phyloP scores from a whole-genome alignment of 2,329 filamentous ascomycete species.

The Ilyonectria sp. region DNA sequence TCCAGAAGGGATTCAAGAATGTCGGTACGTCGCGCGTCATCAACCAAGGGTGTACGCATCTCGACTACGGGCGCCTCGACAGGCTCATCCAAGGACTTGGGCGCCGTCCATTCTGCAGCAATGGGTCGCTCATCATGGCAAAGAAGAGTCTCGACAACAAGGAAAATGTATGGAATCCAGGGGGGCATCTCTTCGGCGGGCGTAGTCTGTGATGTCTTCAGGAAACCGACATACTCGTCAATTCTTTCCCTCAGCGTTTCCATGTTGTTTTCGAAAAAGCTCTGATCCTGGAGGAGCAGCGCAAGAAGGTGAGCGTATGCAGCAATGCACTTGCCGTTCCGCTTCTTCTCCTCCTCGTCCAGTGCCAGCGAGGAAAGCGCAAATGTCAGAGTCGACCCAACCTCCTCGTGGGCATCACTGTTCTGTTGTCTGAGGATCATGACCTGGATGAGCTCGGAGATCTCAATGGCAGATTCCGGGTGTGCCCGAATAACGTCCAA shows the following conservation, averaged over 20 bases:
- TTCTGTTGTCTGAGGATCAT: slow-evolving; percentile 74
- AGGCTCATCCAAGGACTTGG: slow-evolving; percentile 64
- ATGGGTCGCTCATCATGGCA: slow-evolving; percentile 88
- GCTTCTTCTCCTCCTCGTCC: slow-evolving; percentile 77
- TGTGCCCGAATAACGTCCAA: slow-evolving; percentile 92
- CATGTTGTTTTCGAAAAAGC: slow-evolving; percentile 84
- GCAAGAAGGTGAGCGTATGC: slow-evolving; percentile 94
- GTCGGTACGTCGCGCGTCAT: slow-evolving; percentile 74
- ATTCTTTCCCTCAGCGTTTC: slow-evolving; percentile 84
- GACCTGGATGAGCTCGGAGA: slow-evolving; percentile 87
- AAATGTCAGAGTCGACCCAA: slow-evolving; percentile 86
- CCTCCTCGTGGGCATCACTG: slow-evolving; percentile 75
- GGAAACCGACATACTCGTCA: slow-evolving; percentile 81
- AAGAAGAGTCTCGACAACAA: slow-evolving; percentile 92
- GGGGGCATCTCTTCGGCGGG: slow-evolving; percentile 85
- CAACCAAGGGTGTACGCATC: slow-evolving; percentile 71
- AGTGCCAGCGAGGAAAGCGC: slow-evolving; percentile 81
- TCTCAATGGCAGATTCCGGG: slow-evolving; percentile 89
- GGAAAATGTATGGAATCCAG: slow-evolving; percentile 91
- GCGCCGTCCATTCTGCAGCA: slow-evolving; percentile 78
- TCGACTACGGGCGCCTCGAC: slow-evolving; percentile 70
- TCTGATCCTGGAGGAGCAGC: slow-evolving; percentile 84
- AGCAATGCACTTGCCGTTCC: slow-evolving; percentile 75
- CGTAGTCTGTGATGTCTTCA: slow-evolving; percentile 78
- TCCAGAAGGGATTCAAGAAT: slow-evolving; percentile 86